A percentile compares a stretch with the other conserved stretches of the same genome.
phyloP scores from a whole-genome alignment of 495 filamentous ascomycete species.

The Podospora pseudocomata region DNA sequence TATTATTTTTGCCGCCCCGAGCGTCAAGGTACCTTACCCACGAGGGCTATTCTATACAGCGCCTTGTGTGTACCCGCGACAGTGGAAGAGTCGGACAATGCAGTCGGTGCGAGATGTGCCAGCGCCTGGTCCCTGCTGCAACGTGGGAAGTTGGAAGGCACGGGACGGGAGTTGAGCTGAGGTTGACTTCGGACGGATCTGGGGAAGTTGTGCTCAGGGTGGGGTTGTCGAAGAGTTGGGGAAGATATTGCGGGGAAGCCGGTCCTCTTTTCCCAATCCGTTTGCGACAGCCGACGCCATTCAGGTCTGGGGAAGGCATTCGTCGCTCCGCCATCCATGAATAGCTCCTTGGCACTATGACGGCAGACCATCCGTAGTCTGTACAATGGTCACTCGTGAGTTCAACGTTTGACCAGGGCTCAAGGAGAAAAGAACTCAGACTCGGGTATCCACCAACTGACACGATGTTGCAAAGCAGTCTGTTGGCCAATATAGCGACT shows the following conservation, averaged over 20 bases:
- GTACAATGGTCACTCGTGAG: neutral
- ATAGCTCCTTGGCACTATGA: neutral
- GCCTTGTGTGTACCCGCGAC: neutral
- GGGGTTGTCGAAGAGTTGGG: neutral
- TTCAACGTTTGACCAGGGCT: neutral
- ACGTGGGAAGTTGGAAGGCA: neutral
- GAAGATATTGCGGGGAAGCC: slow-evolving; percentile 10
- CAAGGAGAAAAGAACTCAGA: neutral
- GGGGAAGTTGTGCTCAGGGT: slow-evolving; percentile 7
- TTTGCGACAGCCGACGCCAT: slow-evolving; percentile 2
- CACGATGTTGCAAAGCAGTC: neutral
- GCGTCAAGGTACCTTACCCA: neutral
- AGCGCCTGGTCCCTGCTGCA: slow-evolving; percentile 1
- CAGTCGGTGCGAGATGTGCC: neutral
- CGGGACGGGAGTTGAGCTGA: neutral
- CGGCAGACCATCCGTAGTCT: neutral
- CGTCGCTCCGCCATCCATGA: neutral
- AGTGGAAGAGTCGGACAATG: neutral
- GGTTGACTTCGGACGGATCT: neutral
- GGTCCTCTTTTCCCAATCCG: neutral
- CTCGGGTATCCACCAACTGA: too few relatives aligned
- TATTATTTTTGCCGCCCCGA: neutral
- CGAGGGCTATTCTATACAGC: neutral
- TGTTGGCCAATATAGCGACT: neutral
- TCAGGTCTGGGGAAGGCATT: neutral